Evolutionary conservation across 768 basidiomycete genomes (phyloP).

Genomic region (Mycena alexandri): DNA sequence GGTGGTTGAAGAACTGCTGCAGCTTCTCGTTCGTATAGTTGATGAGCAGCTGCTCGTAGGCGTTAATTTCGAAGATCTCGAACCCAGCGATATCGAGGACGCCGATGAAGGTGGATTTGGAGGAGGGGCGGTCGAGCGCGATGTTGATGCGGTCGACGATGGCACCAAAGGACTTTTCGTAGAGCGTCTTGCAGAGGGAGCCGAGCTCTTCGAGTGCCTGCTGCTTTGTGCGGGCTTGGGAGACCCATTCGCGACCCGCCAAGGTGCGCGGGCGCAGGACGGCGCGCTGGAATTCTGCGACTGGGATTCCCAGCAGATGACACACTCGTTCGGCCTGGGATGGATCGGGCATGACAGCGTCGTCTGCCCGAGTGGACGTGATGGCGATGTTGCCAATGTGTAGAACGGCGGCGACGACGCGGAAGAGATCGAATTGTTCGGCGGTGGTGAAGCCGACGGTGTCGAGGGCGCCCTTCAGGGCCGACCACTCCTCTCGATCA

Average conservation of each 20-base stretch:
- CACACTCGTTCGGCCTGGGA: slow-evolving; percentile 92
- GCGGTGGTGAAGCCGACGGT: slow-evolving; percentile 87
- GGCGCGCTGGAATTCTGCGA: slow-evolving; percentile 89
- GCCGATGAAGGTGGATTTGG: slow-evolving; percentile 95
- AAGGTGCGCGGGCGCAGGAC: slow-evolving; percentile 91
- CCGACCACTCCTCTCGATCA: slow-evolving; percentile 89
- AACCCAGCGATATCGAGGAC: slow-evolving; percentile 99
- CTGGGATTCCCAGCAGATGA: slow-evolving; percentile 89
- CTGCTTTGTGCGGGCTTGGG: slow-evolving; percentile 89
- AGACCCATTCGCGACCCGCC: slow-evolving; percentile 97
- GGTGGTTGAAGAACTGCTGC: slow-evolving; percentile 98
- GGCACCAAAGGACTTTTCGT: slow-evolving; percentile 95
- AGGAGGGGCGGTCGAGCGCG: slow-evolving; percentile 92
- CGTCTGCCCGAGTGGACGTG: slow-evolving; percentile 81
- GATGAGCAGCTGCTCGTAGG: slow-evolving; percentile 97
- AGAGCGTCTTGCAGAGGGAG: slow-evolving; percentile 93
- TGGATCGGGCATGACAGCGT: slow-evolving; percentile 81
- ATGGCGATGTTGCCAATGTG: slow-evolving; percentile 96
- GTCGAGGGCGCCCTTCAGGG: slow-evolving; percentile 85
- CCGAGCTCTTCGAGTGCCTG: slow-evolving; percentile 95
- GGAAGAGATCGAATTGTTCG: slow-evolving; percentile 94
- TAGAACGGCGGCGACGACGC: slow-evolving; percentile 92
- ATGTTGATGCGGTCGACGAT: slow-evolving; percentile 96
- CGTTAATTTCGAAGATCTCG: slow-evolving; percentile 95
- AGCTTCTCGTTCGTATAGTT: slow-evolving; percentile 99